A percentile compares a stretch with the other conserved stretches of the same genome.
Conservation (phyloP, 345 rosid genomes). For the Erodium maritimum region DNA sequence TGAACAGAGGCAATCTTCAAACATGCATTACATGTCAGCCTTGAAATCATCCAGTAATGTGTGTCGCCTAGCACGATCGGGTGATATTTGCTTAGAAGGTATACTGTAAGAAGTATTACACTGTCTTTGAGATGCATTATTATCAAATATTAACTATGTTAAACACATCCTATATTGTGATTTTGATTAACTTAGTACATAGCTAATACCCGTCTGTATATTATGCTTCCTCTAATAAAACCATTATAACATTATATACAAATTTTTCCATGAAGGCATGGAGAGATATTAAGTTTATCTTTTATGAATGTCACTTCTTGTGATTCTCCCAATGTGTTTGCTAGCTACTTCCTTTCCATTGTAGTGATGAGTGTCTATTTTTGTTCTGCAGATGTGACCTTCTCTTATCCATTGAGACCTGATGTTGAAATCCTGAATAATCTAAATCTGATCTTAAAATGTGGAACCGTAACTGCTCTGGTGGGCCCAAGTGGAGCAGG, state of each 20-base stretch:
- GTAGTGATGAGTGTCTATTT: conserved; percentile 4
- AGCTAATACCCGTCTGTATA: too few relatives aligned
- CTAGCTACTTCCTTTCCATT: background rate
- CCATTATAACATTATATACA: too few relatives aligned
- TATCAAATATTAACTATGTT: background rate
- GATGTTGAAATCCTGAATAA: conserved; percentile 65
- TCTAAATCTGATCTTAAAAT: conserved; percentile 53
- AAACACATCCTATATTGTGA: background rate
- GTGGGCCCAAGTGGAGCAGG: conserved; percentile 98
- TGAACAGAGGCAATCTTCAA: conserved; percentile 26
- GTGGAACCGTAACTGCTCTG: conserved; percentile 82
- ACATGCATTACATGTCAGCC: conserved; percentile 57
- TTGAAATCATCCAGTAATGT: conserved; percentile 47
- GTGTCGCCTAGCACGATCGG: conserved; percentile 62
- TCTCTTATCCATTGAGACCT: conserved; percentile 82
- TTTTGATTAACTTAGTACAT: background rate
- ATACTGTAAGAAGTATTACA: conserved; percentile 12
- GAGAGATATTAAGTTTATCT: background rate
- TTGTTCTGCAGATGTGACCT: conserved; percentile 59
- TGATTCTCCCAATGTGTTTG: background rate
- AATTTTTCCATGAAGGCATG: too few relatives aligned
- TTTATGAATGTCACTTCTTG: background rate
- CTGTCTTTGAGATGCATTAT: background rate
- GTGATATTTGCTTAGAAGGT: conserved; percentile 86
- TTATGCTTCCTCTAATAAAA: too few relatives aligned